Conservation (phyloP, 75 land plant species). For the Cupressus sempervirens region DNA sequence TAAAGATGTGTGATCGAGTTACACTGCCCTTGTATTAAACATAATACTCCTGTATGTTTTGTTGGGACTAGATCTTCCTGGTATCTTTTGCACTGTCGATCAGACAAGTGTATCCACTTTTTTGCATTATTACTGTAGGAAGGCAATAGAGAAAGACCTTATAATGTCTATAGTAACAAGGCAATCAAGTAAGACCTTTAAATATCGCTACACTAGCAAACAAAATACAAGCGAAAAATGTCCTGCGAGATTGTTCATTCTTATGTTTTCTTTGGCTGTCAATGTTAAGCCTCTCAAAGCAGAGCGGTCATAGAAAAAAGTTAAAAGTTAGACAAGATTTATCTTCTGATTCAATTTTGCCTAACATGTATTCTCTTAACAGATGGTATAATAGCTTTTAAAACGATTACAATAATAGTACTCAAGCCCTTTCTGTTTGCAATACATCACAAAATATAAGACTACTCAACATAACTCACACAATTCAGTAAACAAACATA, state of each 20-base stretch:
- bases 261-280: too few relatives aligned
- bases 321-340: too few relatives aligned
- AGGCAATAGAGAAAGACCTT: background rate
- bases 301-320: too few relatives aligned
- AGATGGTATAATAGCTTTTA: background rate
- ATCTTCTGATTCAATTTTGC: background rate
- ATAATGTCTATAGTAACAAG: background rate
- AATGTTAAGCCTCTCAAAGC: too few relatives aligned
- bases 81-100: too few relatives aligned
- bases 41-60: background rate
- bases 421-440: background rate
- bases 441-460: background rate
- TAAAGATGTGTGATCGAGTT: background rate
- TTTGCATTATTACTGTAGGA: background rate
- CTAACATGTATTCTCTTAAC: background rate
- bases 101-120: background rate
- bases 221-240: background rate
- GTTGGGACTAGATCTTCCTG: background rate
- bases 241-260: background rate
- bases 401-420: background rate
- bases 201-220: background rate
- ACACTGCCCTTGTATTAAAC: background rate
- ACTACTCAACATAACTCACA: background rate
- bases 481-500: background rate
- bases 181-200: background rate